phyloP scores from a whole-genome alignment of 345 rosid species.

The Lepidium sativum region DNA sequence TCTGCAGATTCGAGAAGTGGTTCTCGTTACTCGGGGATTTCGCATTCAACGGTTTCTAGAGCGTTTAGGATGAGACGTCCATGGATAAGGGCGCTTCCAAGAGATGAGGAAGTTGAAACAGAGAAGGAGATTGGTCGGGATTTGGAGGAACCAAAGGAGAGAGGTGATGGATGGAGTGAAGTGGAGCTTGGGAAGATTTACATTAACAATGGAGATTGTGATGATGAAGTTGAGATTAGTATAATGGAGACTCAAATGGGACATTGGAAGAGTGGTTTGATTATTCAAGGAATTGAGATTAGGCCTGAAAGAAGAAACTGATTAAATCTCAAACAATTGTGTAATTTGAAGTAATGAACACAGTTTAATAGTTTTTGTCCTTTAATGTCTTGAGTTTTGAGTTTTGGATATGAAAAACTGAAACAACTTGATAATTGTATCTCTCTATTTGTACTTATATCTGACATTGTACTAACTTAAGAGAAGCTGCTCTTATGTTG shows the following conservation, averaged over 20 bases:
- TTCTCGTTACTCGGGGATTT: neutral
- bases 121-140: neutral
- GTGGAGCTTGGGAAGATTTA: slow-evolving; percentile 45
- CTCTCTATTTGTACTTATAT: neutral
- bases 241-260: slow-evolving; percentile 37
- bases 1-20: neutral
- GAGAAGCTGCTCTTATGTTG: no score
- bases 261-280: slow-evolving; percentile 50
- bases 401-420: neutral
- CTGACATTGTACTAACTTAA: neutral
- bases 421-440: neutral
- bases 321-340: no score
- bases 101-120: slow-evolving; percentile 8
- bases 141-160: slow-evolving; percentile 29
- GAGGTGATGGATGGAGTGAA: slow-evolving; percentile 65
- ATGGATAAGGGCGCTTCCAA: neutral
- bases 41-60: neutral
- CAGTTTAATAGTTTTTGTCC: neutral
- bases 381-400: neutral
- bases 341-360: neutral
- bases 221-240: slow-evolving; percentile 36
- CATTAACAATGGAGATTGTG: neutral
- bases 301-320: slow-evolving; percentile 34
- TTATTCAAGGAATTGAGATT: slow-evolving; percentile 52
- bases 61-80: slow-evolving; percentile 22